These are phyloP conservation scores for Lithospermum erythrorhizon DNA, from an alignment of 257 asterid species.

Conservation along the genomic window DNA sequence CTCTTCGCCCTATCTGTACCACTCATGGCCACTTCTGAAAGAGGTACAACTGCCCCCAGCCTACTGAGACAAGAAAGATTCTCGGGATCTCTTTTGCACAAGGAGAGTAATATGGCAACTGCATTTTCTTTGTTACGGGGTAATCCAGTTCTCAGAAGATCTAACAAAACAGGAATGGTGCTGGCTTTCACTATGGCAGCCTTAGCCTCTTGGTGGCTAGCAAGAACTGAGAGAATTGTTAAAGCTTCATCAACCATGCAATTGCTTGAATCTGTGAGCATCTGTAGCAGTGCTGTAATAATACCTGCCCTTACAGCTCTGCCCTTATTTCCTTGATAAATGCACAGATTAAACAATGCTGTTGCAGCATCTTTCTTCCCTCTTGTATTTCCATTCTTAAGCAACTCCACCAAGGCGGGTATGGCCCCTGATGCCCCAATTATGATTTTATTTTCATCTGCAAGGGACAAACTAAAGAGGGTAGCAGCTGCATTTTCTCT, in stretches of 20 bases:
- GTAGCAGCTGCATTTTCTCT: slow-evolving; percentile 93
- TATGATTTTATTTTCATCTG: slow-evolving; percentile 72
- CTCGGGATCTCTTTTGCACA: slow-evolving; percentile 64
- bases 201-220: slow-evolving; percentile 76
- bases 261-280: slow-evolving; percentile 60
- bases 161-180: slow-evolving; percentile 64
- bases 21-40: slow-evolving; percentile 45
- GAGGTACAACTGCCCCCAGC: slow-evolving; percentile 67
- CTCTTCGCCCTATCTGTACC: slow-evolving; percentile 87
- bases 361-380: slow-evolving; percentile 97
- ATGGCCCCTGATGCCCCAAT: slow-evolving; percentile 95
- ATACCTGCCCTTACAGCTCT: slow-evolving; percentile 86
- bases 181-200: slow-evolving; percentile 57
- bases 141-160: slow-evolving; percentile 52
- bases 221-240: slow-evolving; percentile 78
- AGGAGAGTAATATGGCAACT: slow-evolving; percentile 53
- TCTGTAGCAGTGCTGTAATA: slow-evolving; percentile 42
- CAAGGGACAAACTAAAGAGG: slow-evolving; percentile 71
- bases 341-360: slow-evolving; percentile 73
- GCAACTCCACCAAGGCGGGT: slow-evolving; percentile 70
- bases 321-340: slow-evolving; percentile 84
- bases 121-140: slow-evolving; percentile 76
- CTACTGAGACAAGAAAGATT: slow-evolving; percentile 56
- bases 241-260: slow-evolving; percentile 85
- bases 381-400: slow-evolving; percentile 52